Evolutionary conservation across 306 rosid genomes (phyloP).

Genomic region (Dryas drummondii): DNA sequence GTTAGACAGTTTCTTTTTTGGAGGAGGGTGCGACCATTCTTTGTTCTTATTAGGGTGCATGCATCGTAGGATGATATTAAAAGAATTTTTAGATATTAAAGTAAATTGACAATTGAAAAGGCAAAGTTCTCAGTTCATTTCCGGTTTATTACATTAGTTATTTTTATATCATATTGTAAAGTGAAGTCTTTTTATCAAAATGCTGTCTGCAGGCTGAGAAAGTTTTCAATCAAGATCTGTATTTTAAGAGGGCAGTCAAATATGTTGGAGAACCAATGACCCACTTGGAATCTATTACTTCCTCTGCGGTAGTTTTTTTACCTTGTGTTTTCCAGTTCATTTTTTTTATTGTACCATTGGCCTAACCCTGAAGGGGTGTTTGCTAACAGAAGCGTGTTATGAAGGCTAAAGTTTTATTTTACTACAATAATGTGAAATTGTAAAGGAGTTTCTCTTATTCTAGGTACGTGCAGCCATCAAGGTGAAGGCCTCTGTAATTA

Average conservation of each 20-base stretch:
- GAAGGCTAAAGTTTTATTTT: not conserved
- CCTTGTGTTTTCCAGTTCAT: constrained; percentile 2
- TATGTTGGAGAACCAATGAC: constrained; percentile 88
- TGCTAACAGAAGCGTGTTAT: not conserved
- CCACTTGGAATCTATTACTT: constrained; percentile 93
- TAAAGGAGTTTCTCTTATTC: constrained; percentile 12
- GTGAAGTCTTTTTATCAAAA: not conserved
- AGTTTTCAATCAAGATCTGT: constrained; percentile 88
- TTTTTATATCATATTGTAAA: not conserved
- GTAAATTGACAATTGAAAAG: not conserved
- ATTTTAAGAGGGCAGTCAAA: constrained; percentile 79
- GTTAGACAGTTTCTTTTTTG: not conserved
- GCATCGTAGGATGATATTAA: not conserved
- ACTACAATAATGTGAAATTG: not conserved
- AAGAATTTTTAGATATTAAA: not conserved
- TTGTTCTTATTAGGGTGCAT: constrained; percentile 12
- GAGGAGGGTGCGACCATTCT: not conserved
- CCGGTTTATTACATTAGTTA: not conserved
- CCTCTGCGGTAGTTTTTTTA: constrained; percentile 71
- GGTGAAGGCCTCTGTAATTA: constrained; percentile 82
- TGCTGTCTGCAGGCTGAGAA: constrained; percentile 73
- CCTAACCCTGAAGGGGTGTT: not conserved
- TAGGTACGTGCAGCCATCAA: constrained; percentile 93
- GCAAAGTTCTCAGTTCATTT: not conserved
- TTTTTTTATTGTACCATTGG: constrained; percentile 1